These are phyloP conservation scores for Westerdykella ornata DNA, from an alignment of 2,329 filamentous ascomycete genomes.

Conservation along the genomic window DNA sequence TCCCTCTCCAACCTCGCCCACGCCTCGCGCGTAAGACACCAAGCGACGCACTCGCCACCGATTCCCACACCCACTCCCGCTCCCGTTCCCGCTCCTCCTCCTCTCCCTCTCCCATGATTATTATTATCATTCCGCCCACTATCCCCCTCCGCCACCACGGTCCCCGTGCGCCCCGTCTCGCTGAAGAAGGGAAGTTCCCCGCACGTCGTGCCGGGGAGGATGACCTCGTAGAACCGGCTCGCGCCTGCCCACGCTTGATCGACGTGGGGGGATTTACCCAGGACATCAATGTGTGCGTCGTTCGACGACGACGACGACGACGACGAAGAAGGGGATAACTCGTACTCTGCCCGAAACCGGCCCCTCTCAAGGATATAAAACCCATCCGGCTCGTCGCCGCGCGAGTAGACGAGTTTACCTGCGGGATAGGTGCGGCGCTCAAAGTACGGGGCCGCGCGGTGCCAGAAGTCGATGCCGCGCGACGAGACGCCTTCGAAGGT, in stretches of 20 bases:
- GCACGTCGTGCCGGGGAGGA: conserved; percentile 89
- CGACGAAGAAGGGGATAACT: conserved; percentile 50
- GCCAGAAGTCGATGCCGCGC: conserved; percentile 95
- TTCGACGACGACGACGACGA: too few species aligned
- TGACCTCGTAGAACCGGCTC: conserved; percentile 80
- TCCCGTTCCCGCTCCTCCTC: conserved; percentile 75
- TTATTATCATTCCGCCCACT: too few species aligned
- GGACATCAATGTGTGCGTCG: too few species aligned
- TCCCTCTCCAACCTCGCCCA: conserved; percentile 68
- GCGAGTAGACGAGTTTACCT: conserved; percentile 68
- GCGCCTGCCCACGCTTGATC: conserved; percentile 52
- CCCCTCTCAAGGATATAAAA: conserved; percentile 91
- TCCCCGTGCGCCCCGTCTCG: conserved; percentile 80
- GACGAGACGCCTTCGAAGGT: conserved; percentile 86
- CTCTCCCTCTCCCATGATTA: conserved; percentile 77
- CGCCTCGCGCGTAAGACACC: conserved; percentile 65
- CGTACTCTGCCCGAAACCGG: conserved; percentile 83
- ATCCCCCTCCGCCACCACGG: conserved; percentile 73
- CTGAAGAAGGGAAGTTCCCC: conserved; percentile 96
- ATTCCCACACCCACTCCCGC: too few species aligned
- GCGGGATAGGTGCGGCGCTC: conserved; percentile 57
- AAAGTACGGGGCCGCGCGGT: conserved; percentile 71
- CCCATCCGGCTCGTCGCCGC: conserved; percentile 66
- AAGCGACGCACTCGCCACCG: conserved; percentile 73
- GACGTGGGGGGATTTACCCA: too few species aligned